Base-by-base conservation (phyloP, 2,329 filamentous ascomycete genomes). In the Sphaerulina vaccinii region DNA sequence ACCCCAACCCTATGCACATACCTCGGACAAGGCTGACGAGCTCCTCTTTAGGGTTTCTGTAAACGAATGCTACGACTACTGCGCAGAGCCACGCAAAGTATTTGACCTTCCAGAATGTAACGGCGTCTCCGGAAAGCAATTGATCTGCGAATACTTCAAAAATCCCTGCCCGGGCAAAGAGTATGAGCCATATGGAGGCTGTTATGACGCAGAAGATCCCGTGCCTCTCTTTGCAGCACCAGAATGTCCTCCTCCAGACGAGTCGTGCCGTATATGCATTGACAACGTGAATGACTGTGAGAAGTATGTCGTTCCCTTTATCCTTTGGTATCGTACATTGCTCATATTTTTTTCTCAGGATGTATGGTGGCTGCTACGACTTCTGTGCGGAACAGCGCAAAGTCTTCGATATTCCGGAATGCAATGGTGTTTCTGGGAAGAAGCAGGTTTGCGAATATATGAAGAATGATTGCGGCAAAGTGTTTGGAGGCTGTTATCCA, bases 41-140 rank as follows among this genome's bases (percentile, higher is more conserved):
- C 27, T 10, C 27, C 27, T 9, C 27, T 11, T 29, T 29, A 9
- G 8, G 8, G 2, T 3, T 32, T 13, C 9, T 32, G 10, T 10
- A 32, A 13, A 32, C 27, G 45, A 35, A 1, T 54, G 39, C 27
- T 54, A 48, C 39, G 36, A 54, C 23, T 45, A 49, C 21, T 54
- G 51, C 51, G 15, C 41, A 3, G 36, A 49, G 21, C 18, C 45
- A 7, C 19, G 9, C 3, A 33, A 54, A 27, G 29, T 6, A 3
- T 54, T 54, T 13, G 45, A 49, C 2, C 38, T 54, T 5, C 51
- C 51, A 13, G 46, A 54, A 21, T 54, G 51, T 16, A 49, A 54
- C 10, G 51, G 45, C 24, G 40, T 7, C n/a, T 44, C 36, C 0
- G 48, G 33, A 21, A 44, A 54, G 40, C 22, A 35, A 33, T 22